phyloP scores from a whole-genome alignment of 495 filamentous ascomycete genomes.

The Cryomyces antarcticus region DNA sequence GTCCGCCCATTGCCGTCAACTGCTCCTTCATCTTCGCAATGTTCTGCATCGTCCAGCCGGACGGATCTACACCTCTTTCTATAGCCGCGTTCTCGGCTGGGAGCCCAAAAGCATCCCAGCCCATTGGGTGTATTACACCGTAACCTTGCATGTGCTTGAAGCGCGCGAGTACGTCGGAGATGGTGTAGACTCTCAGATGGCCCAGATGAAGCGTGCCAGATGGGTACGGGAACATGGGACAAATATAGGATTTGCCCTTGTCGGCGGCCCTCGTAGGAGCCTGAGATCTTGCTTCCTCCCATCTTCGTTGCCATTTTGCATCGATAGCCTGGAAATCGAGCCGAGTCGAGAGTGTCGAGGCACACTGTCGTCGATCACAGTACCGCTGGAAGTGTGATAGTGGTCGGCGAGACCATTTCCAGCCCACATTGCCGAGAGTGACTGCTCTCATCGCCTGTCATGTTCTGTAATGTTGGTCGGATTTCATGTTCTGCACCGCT shows the following conservation, averaged over 20 bases:
- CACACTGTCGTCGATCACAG: not conserved
- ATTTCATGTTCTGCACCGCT: too few species aligned
- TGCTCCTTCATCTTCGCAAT: constrained; percentile 72
- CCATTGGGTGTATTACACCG: constrained; percentile 69
- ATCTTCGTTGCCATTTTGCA: constrained; percentile 51
- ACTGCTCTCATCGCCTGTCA: constrained; percentile 6
- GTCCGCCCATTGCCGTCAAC: constrained; percentile 50
- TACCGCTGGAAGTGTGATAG: not conserved
- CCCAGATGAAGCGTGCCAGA: constrained; percentile 80
- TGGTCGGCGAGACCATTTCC: constrained; percentile 3
- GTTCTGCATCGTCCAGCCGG: constrained; percentile 58
- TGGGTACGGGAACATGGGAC: constrained; percentile 88
- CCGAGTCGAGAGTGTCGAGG: constrained; percentile 6
- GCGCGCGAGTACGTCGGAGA: constrained; percentile 65
- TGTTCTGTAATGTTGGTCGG: not conserved
- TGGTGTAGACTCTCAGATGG: constrained; percentile 76
- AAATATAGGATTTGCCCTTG: constrained; percentile 46
- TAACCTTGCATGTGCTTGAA: constrained; percentile 59
- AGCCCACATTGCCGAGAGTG: constrained; percentile 2
- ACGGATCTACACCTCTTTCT: constrained; percentile 59
- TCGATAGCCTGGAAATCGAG: constrained; percentile 48
- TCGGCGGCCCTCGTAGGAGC: not conserved
- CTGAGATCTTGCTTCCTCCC: constrained; percentile 17
- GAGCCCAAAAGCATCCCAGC: constrained; percentile 83
- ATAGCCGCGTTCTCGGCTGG: constrained; percentile 92